These are phyloP conservation scores for Tolypocladium inflatum DNA, from an alignment of 2,329 filamentous ascomycete species.

Conservation along the genomic window DNA sequence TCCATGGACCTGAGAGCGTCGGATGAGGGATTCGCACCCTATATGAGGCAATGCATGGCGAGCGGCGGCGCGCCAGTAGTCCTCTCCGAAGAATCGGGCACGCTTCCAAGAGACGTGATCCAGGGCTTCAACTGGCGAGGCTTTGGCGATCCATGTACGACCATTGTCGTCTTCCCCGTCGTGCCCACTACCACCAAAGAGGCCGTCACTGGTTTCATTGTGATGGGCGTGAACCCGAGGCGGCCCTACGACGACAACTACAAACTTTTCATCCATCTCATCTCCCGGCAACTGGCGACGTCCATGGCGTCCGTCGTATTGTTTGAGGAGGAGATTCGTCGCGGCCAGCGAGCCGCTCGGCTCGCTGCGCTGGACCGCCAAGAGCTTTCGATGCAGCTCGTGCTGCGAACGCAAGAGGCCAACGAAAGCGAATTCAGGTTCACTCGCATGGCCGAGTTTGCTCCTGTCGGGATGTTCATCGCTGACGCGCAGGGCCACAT, in stretches of 20 bases:
- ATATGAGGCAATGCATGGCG: conserved; percentile 65
- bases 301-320: conserved; percentile 73
- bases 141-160: conserved; percentile 59
- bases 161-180: conserved; percentile 69
- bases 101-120: conserved; percentile 54
- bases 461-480: conserved; percentile 78
- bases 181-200: conserved; percentile 65
- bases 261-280: conserved; percentile 63
- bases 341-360: conserved; percentile 63
- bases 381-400: conserved; percentile 66
- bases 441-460: conserved; percentile 75
- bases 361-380: conserved; percentile 69
- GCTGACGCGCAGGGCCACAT: conserved; percentile 62
- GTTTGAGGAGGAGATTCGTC: conserved; percentile 73
- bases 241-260: conserved; percentile 76
- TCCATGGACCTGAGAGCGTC: conserved; percentile 61
- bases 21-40: conserved; percentile 64
- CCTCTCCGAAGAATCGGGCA: conserved; percentile 56
- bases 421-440: conserved; percentile 67
- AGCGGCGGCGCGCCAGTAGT: conserved; percentile 57
- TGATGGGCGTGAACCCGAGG: conserved; percentile 70
- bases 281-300: conserved; percentile 68
- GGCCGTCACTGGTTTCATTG: conserved; percentile 65
- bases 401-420: conserved; percentile 51
- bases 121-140: conserved; percentile 61